Evolutionary conservation across 2,329 filamentous ascomycete genomes (phyloP).

Genomic region (Epichloe baconii): DNA sequence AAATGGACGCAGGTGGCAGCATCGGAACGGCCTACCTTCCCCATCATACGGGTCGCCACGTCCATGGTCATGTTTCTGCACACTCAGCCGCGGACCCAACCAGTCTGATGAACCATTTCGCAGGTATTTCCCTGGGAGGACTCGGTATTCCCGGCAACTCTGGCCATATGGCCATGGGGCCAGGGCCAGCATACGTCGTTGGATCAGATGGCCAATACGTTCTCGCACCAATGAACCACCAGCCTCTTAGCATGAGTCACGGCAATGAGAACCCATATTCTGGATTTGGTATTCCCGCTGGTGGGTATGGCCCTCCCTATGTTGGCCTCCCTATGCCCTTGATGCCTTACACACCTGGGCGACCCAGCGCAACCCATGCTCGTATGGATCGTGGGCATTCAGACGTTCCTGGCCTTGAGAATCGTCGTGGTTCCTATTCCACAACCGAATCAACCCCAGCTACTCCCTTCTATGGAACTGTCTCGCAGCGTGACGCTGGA

Average conservation of each 20-base stretch:
- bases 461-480: constrained; percentile 49
- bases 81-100: constrained; percentile 19
- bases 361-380: constrained; percentile 29
- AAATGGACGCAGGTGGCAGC: constrained; percentile 24
- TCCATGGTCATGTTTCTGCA: constrained; percentile 17
- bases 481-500: constrained; percentile 45
- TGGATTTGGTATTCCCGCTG: constrained; percentile 18
- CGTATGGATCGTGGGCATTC: constrained; percentile 34
- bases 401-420: constrained; percentile 49
- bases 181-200: constrained; percentile 23
- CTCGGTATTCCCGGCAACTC: constrained; percentile 20
- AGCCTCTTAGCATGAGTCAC: constrained; percentile 23
- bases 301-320: constrained; percentile 24
- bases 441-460: constrained; percentile 54
- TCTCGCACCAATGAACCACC: constrained; percentile 22
- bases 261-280: constrained; percentile 21
- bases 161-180: constrained; percentile 20
- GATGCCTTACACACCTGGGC: constrained; percentile 41
- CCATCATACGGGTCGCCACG: constrained; percentile 16
- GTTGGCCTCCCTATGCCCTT: constrained; percentile 24
- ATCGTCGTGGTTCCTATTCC: constrained; percentile 54
- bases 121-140: constrained; percentile 24
- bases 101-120: constrained; percentile 22
- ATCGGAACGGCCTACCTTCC: constrained; percentile 19
- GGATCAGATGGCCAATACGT: constrained; percentile 26